Base-by-base conservation (phyloP, 805 yeast species). In the Candida insectorum region DNA sequence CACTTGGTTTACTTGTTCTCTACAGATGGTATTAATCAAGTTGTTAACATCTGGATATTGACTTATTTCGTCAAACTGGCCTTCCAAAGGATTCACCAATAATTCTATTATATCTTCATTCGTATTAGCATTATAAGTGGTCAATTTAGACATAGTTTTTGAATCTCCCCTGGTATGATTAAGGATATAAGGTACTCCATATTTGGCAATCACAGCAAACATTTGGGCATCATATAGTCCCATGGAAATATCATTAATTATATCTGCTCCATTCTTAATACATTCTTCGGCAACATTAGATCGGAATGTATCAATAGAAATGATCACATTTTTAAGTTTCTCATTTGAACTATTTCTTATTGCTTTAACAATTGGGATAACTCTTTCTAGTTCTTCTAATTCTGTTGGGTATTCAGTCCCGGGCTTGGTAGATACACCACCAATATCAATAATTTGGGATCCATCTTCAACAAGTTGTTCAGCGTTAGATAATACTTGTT, bases 351-450 rank as follows among this genome's bases (percentile, higher is more conserved):
- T 64, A 15, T 54, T 40, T 39, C 94, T 72, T 14, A 88, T 72
- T 0, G 76, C 77, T 39, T 69, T 53, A 3, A 93, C 69, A 0
- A 84, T 73, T 0, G 93, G 93, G 5, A 85, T 54, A 1, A 89
- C 82, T 26, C 97, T 60, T 3, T 48, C 48, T 29, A 84, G 46
- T 54, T 93, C 98, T 35, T 76, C 89, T n/a, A 71, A 73, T 14
- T 56, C 71, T 2, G 72, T 49, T 0, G 83, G 80, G 34, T 77
- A 85, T 1, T 44, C 49, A 1, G 94, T 77, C 2, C 87, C 86
- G 0, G 98, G 98, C 31, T 94, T 72, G 0, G 98, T 93, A 1
- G 96, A 86, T 37, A 87, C 85, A 2, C 98, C 98, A 6, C 98
- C 98, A 34, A 93, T 72, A 55, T 93, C 98, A 24, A 93, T 68